Percentiles rank a stretch among this genome's conserved stretches.
phyloP scores from a whole-genome alignment of 805 yeast species.

The Jamesozyma lodderae region DNA sequence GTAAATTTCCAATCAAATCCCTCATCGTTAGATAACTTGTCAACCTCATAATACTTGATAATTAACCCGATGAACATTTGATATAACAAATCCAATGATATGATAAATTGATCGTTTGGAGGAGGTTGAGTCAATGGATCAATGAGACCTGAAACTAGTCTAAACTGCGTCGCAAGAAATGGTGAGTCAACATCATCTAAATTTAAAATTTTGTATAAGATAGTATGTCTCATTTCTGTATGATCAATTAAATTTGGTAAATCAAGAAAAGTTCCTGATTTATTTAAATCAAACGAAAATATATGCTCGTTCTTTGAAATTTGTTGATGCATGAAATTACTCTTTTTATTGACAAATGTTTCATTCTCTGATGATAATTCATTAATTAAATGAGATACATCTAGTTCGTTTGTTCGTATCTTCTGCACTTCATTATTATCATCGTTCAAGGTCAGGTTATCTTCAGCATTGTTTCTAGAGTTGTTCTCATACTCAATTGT shows the following conservation, averaged over 20 bases:
- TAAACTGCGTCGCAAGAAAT: constrained; percentile 17
- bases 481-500: not conserved
- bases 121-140: constrained; percentile 69
- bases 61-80: constrained; percentile 41
- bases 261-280: constrained; percentile 14
- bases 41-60: constrained; percentile 15
- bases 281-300: constrained; percentile 14
- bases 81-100: constrained; percentile 49
- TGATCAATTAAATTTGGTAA: constrained; percentile 18
- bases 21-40: constrained; percentile 1
- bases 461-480: too few relatives aligned
- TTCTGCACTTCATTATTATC: too few relatives aligned
- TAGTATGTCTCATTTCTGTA: constrained; percentile 19
- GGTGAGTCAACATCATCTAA: constrained; percentile 13
- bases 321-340: not conserved
- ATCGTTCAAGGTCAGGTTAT: too few relatives aligned
- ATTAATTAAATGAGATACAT: too few relatives aligned
- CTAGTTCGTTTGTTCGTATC: too few relatives aligned
- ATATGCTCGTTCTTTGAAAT: constrained; percentile 1
- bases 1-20: constrained; percentile 23
- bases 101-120: constrained; percentile 42
- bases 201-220: constrained; percentile 14
- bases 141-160: constrained; percentile 32
- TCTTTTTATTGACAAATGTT: not conserved
- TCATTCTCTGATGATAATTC: too few relatives aligned